A percentile compares a stretch with the other conserved stretches of the same genome.
These are phyloP conservation scores for Astraeus odoratus DNA, from an alignment of 768 basidiomycete genomes.

Conservation along the genomic window DNA sequence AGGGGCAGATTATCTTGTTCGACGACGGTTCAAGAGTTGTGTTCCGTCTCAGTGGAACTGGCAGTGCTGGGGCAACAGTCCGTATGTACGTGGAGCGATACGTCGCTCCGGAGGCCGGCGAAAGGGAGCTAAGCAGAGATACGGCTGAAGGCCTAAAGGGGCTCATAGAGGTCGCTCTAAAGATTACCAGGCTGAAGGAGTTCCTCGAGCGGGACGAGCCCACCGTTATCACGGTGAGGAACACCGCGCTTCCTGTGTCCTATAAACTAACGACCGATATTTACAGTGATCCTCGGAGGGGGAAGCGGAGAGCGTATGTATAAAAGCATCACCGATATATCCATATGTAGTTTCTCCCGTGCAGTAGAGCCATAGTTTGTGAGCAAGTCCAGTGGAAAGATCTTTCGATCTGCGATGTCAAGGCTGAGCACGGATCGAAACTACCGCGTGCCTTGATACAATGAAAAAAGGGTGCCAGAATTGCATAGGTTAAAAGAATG, in stretches of 20 bases:
- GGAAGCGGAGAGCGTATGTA: neutral
- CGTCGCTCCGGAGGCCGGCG: slow-evolving; percentile 61
- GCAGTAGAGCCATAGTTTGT: too few species aligned
- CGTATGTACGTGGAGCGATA: slow-evolving; percentile 95
- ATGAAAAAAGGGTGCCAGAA: too few species aligned
- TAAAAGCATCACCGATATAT: too few species aligned
- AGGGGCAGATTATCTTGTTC: slow-evolving; percentile 92
- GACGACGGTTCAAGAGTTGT: slow-evolving; percentile 89
- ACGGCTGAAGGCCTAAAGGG: slow-evolving; percentile 90
- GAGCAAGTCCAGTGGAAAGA: too few species aligned
- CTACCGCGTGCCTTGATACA: too few species aligned
- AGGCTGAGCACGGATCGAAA: too few species aligned
- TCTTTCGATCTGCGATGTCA: too few species aligned
- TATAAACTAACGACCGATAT: neutral
- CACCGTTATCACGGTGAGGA: slow-evolving; percentile 88
- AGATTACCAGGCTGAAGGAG: slow-evolving; percentile 76
- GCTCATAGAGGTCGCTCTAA: slow-evolving; percentile 90
- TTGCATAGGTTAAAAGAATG: too few species aligned
- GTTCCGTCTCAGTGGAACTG: slow-evolving; percentile 94
- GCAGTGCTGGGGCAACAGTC: slow-evolving; percentile 93
- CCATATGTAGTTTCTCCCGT: too few species aligned
- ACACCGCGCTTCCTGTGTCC: neutral
- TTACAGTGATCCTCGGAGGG: neutral
- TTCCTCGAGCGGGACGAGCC: slow-evolving; percentile 86
- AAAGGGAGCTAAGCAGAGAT: slow-evolving; percentile 61